phyloP scores from a whole-genome alignment of 2,329 filamentous ascomycete species.

The Colletotrichum abscissum region DNA sequence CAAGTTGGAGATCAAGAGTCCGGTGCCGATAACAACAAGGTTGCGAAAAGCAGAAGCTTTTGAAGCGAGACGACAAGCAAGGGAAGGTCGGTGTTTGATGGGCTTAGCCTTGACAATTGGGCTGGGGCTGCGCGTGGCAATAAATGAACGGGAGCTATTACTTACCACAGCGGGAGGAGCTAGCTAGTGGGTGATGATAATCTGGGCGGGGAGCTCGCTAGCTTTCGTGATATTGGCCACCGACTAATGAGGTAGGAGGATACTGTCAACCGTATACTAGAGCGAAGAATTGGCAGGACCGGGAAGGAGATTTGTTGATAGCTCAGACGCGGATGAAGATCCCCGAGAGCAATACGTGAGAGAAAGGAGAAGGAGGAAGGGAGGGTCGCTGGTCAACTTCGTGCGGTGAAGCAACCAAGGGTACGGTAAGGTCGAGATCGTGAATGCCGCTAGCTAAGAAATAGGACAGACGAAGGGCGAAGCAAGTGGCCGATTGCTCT shows the following conservation, averaged over 20 bases:
- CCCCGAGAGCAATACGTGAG: conserved; percentile 3
- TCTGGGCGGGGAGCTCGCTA: conserved; percentile 19
- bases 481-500: conserved; percentile 23
- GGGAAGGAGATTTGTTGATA: background rate
- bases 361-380: background rate
- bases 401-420: conserved; percentile 10
- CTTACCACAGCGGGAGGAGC: conserved; percentile 22
- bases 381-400: conserved; percentile 15
- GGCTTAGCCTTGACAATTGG: background rate
- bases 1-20: background rate
- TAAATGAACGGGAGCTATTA: conserved; percentile 11
- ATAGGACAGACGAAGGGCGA: conserved; percentile 18
- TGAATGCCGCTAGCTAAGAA: conserved; percentile 20
- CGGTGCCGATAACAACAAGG: background rate
- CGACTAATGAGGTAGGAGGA: background rate
- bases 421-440: background rate
- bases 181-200: conserved; percentile 26
- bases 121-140: background rate
- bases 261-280: background rate
- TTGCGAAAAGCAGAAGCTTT: background rate
- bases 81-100: background rate
- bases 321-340: conserved; percentile 13
- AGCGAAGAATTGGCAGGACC: background rate
- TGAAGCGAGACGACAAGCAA: background rate
- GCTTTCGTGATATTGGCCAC: conserved; percentile 6